These are phyloP conservation scores for Plantago elongata DNA, from an alignment of 257 asterid species.

Conservation along the genomic window DNA sequence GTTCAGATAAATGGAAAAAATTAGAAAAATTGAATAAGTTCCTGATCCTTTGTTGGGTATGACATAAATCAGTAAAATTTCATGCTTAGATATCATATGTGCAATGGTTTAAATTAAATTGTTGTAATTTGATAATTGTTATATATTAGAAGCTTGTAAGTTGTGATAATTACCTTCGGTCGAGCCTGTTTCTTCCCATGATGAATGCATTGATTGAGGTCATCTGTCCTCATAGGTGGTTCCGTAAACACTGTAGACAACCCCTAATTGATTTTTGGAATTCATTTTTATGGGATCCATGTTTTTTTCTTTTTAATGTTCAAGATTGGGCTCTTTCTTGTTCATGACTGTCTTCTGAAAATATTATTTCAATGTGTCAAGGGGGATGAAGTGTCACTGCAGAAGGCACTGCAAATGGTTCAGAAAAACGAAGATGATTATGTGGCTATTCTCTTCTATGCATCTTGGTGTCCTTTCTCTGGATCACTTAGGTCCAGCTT, in stretches of 20 bases:
- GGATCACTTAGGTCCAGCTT: constrained; percentile 55
- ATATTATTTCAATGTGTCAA: constrained; percentile 34
- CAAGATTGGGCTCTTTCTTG: constrained; percentile 4
- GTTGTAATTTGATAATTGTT: no score
- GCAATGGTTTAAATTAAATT: background rate
- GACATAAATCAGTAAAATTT: background rate
- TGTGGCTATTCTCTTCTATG: constrained; percentile 82
- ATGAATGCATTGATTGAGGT: no score
- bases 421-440: constrained; percentile 61
- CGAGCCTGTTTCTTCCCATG: no score
- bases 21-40: background rate
- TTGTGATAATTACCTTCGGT: no score
- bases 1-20: background rate
- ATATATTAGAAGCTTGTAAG: no score
- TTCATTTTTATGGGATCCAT: background rate
- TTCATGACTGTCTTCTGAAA: constrained; percentile 15
- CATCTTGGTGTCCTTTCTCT: constrained; percentile 99
- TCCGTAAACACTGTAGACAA: no score
- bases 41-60: background rate
- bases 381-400: constrained; percentile 80
- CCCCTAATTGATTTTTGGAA: background rate
- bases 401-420: constrained; percentile 65
- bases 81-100: background rate
- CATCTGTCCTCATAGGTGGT: no score
- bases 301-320: background rate